Percentiles rank a stretch among this genome's conserved stretches.
Conservation (phyloP, 805 yeast species). For the Wickerhamiella vanderwaltii region DNA sequence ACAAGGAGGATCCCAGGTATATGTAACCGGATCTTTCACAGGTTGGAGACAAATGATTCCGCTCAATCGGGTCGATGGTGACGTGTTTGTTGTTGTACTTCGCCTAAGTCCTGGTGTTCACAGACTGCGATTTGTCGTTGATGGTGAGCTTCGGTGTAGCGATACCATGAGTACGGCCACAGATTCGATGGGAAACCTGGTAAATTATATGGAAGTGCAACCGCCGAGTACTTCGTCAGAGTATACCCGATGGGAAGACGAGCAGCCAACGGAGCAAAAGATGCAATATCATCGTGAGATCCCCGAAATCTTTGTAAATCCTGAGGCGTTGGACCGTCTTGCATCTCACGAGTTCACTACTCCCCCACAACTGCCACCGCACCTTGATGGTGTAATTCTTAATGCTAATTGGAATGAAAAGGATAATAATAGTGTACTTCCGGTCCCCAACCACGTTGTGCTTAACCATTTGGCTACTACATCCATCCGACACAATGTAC, state of each 20-base stretch:
- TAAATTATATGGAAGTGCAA: constrained; percentile 51
- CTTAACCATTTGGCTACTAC: constrained; percentile 92
- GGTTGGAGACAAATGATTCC: constrained; percentile 99
- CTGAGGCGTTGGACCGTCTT: constrained; percentile 34
- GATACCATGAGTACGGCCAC: constrained; percentile 93
- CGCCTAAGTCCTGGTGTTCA: constrained; percentile 75
- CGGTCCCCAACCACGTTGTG: constrained; percentile 91
- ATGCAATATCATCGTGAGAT: constrained; percentile 44
- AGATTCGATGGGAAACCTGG: constrained; percentile 91
- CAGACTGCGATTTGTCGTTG: constrained; percentile 85
- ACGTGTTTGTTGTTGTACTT: constrained; percentile 25
- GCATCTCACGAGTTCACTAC: constrained; percentile 41
- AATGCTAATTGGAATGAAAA: constrained; percentile 62
- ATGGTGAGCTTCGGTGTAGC: constrained; percentile 79
- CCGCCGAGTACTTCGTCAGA: constrained; percentile 11
- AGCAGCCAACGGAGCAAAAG: constrained; percentile 27
- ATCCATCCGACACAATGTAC: constrained; percentile 80
- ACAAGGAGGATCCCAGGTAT: constrained; percentile 92
- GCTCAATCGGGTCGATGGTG: constrained; percentile 35
- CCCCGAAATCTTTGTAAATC: constrained; percentile 33
- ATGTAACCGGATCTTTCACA: constrained; percentile 93
- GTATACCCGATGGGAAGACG: constrained; percentile 13
- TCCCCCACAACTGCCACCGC: constrained; percentile 96
- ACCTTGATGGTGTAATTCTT: constrained; percentile 82
- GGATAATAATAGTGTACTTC: constrained; percentile 77